A percentile compares a stretch with the other conserved stretches of the same genome.
phyloP scores from a whole-genome alignment of 2,329 filamentous ascomycete species.

The Diaporthe destruens region DNA sequence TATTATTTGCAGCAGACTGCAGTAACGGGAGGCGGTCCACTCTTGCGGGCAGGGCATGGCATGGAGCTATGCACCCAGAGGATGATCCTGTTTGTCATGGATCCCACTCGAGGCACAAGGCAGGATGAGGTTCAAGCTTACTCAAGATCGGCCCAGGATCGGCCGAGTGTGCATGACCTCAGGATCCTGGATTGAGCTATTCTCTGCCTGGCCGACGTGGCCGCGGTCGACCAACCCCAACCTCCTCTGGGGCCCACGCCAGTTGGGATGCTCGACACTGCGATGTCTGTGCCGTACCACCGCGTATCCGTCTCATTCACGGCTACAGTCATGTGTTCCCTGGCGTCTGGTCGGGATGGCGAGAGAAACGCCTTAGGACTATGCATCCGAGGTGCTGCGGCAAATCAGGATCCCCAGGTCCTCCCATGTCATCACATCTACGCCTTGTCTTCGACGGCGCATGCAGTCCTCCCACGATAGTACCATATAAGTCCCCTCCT shows the following conservation, averaged over 20 bases:
- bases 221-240: constrained; percentile 27
- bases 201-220: constrained; percentile 33
- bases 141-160: constrained; percentile 26
- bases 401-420: constrained; percentile 23
- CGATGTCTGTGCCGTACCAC: constrained; percentile 36
- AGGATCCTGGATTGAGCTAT: constrained; percentile 34
- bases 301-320: constrained; percentile 18
- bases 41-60: background rate
- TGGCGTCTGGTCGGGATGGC: constrained; percentile 24
- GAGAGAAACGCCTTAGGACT: constrained; percentile 20
- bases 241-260: constrained; percentile 23
- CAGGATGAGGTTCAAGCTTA: constrained; percentile 37
- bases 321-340: constrained; percentile 25
- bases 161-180: constrained; percentile 10
- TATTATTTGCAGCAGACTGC: constrained; percentile 26
- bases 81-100: constrained; percentile 31
- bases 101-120: constrained; percentile 8
- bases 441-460: constrained; percentile 18
- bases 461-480: constrained; percentile 14
- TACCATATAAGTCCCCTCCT: constrained; percentile 35
- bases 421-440: constrained; percentile 31
- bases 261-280: constrained; percentile 12
- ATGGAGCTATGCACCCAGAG: constrained; percentile 7
- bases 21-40: background rate
- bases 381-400: constrained; percentile 14